Evolutionary conservation across 148 eudicot genomes (phyloP).

Genomic region (Fagopyrum tataricum): DNA sequence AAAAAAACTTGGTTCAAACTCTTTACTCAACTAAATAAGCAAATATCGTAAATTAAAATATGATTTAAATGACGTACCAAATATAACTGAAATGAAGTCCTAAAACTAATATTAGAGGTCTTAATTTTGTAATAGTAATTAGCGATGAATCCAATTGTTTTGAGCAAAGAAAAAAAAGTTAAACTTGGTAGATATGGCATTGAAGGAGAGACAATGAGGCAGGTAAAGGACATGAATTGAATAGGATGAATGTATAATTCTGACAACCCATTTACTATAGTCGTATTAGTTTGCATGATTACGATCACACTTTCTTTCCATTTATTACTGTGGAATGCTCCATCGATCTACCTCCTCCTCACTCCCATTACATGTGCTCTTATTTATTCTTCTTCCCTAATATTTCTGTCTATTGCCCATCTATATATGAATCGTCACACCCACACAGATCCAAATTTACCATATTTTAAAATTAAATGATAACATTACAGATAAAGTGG

Average conservation of each 20-base stretch:
- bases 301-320: not conserved
- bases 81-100: too few relatives aligned
- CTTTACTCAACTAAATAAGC: too few relatives aligned
- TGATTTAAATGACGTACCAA: too few relatives aligned
- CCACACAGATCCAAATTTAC: too few relatives aligned
- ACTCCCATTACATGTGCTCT: slow-evolving; percentile 4
- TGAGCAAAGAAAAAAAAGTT: too few relatives aligned
- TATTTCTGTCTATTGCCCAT: not conserved
- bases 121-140: too few relatives aligned
- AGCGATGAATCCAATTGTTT: too few relatives aligned
- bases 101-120: too few relatives aligned
- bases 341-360: not conserved
- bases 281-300: not conserved
- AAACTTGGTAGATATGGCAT: not conserved
- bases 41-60: too few relatives aligned
- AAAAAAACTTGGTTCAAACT: too few relatives aligned
- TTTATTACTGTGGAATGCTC: not conserved
- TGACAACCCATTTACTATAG: not conserved
- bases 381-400: not conserved
- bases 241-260: not conserved
- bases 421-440: not conserved
- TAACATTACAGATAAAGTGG: too few relatives aligned
- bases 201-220: not conserved
- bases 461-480: too few relatives aligned
- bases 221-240: not conserved